Evolutionary conservation across 352 stramenopile genomes (phyloP), one percentile per base, ranked within the genome.

Genomic region (Phytopythium oedochilum): DNA sequence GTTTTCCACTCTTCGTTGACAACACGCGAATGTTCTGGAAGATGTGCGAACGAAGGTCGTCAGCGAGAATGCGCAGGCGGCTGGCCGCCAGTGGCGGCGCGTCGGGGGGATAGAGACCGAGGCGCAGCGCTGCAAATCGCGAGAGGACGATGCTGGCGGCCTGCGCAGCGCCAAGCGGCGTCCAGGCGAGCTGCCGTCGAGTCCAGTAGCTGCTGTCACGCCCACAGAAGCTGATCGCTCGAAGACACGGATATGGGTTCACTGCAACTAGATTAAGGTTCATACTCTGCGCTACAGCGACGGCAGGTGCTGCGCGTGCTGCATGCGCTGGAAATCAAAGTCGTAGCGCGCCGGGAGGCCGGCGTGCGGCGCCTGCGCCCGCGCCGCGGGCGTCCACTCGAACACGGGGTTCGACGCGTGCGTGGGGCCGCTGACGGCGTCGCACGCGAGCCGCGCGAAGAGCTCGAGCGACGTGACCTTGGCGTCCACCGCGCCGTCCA

Each of bases 401-500:
- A 93, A 93, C 20, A 81, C 64, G 5, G 78, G 73, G 39, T 78
- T 68, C 45, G 75, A 59, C 17, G 68, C 63, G 47, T 67, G 55
- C n/a, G 76, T 88, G 9, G 82, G 83, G 5, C 83, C 83, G 42
- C 73, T 85, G 46, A 78, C 65, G 7, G 78, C 79, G 20, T 84
- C 66, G 42, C 79, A 84, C 36, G 75, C 63, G 32, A 83, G 65
- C 5, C 64, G 58, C 50, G 56, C 35, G 29, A 71, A 53, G 36
- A 57, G 55, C 23, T 40, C 59, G 32, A 75, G 68, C 15, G 64
- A 72, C 43, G 84, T 85, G n/a, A 82, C 78, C 54, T 94, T 94
- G 47, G 73, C 74, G 63, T 94, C 84, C 56, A 90, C 87, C 31
- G 71, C 78, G 22, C 83, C 83, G 29, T 75, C 52, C 12, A 86